Percentiles rank a stretch among this genome's conserved stretches.
phyloP scores from a whole-genome alignment of 257 asterid species.

The Lithospermum erythrorhizon region DNA sequence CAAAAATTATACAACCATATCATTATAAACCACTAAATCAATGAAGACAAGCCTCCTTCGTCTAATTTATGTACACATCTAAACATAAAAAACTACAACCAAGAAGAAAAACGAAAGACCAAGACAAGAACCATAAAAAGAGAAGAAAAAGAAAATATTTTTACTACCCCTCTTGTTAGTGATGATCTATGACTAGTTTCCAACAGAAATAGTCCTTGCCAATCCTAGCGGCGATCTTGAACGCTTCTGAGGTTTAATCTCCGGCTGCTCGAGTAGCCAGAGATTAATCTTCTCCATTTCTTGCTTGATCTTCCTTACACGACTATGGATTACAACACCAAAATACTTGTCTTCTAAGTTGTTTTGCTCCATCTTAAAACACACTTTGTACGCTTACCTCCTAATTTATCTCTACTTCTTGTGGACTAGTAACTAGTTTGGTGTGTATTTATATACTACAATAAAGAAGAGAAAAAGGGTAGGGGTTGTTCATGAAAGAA shows the following conservation, averaged over 20 bases:
- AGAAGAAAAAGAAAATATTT: background rate
- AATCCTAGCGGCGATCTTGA: slow-evolving; percentile 68
- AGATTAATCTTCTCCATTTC: slow-evolving; percentile 56
- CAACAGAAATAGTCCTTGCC: slow-evolving; percentile 40
- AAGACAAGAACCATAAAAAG: slow-evolving; percentile 1
- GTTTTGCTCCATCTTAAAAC: slow-evolving; percentile 3
- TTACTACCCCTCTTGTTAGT: background rate
- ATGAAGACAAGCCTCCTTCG: slow-evolving; percentile 4
- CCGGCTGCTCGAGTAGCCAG: slow-evolving; percentile 37
- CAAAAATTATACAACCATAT: background rate
- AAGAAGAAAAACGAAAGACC: too few relatives aligned
- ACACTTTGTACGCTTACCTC: slow-evolving; percentile 10
- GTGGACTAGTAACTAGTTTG: background rate
- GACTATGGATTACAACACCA: slow-evolving; percentile 62
- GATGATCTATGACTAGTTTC: slow-evolving; percentile 16
- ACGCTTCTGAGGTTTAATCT: slow-evolving; percentile 33
- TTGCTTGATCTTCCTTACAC: slow-evolving; percentile 49
- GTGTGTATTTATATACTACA: slow-evolving; percentile 18
- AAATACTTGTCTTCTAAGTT: slow-evolving; percentile 15
- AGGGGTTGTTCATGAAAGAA: slow-evolving; percentile 25
- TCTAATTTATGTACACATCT: slow-evolving; percentile 13
- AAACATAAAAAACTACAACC: background rate
- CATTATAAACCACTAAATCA: background rate
- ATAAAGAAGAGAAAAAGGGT: slow-evolving; percentile 8
- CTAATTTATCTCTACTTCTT: background rate